Evolutionary conservation across 805 yeast species (phyloP).

Genomic region (Helenozyma baotianmanensis): DNA sequence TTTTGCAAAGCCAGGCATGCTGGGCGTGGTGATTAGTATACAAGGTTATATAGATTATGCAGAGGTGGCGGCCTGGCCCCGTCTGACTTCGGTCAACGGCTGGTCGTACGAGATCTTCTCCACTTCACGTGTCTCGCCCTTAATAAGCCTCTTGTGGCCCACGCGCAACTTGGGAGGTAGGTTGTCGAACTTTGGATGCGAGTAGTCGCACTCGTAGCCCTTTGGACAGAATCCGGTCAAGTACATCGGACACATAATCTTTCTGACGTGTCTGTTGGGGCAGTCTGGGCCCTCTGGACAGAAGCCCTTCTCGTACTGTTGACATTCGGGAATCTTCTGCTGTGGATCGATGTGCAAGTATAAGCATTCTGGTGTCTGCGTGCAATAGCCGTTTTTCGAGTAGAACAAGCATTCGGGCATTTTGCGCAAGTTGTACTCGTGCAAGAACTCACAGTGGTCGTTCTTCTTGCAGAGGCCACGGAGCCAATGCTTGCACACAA

Average conservation of each 20-base stretch:
- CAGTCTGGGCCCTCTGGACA: slow-evolving; percentile 91
- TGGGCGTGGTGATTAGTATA: too few relatives aligned
- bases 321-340: slow-evolving; percentile 83
- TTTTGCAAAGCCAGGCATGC: neutral
- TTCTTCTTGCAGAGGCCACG: slow-evolving; percentile 96
- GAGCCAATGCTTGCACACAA: slow-evolving; percentile 98
- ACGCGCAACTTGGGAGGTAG: slow-evolving; percentile 31
- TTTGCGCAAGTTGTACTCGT: slow-evolving; percentile 87
- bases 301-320: slow-evolving; percentile 79
- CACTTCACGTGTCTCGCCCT: slow-evolving; percentile 17
- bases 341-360: slow-evolving; percentile 89
- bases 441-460: slow-evolving; percentile 92
- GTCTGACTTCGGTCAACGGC: slow-evolving; percentile 18
- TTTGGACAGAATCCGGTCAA: slow-evolving; percentile 90
- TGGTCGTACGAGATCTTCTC: slow-evolving; percentile 18
- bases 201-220: slow-evolving; percentile 71
- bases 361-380: slow-evolving; percentile 91
- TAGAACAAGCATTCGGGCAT: slow-evolving; percentile 96
- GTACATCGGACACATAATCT: slow-evolving; percentile 71
- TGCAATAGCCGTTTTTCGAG: slow-evolving; percentile 78
- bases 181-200: slow-evolving; percentile 77
- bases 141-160: slow-evolving; percentile 12
- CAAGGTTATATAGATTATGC: too few relatives aligned
- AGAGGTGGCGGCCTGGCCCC: too few relatives aligned
- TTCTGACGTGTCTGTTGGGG: slow-evolving; percentile 72